These are phyloP conservation scores for Annulohypoxylon moriforme DNA, from an alignment of 495 filamentous ascomycete species.

Conservation along the genomic window DNA sequence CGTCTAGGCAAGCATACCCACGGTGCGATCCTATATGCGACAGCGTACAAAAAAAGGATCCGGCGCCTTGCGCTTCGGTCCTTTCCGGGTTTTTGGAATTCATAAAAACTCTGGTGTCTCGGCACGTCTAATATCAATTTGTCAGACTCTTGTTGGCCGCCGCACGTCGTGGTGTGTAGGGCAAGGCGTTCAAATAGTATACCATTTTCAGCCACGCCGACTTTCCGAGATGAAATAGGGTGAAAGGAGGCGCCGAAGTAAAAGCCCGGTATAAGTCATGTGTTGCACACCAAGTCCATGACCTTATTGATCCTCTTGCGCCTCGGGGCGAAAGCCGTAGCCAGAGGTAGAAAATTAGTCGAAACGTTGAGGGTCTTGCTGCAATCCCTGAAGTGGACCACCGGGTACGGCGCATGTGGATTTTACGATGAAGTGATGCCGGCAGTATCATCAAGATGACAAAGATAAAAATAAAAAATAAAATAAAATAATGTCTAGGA, in stretches of 20 bases:
- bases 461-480: slow-evolving; percentile 43
- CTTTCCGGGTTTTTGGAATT: slow-evolving; percentile 30
- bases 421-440: slow-evolving; percentile 19
- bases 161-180: slow-evolving; percentile 25
- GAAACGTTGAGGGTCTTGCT: slow-evolving; percentile 12
- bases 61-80: slow-evolving; percentile 41
- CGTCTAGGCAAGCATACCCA: slow-evolving; percentile 18
- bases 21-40: slow-evolving; percentile 18
- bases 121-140: slow-evolving; percentile 22
- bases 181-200: slow-evolving; percentile 18
- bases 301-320: slow-evolving; percentile 14
- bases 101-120: slow-evolving; percentile 10
- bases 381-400: slow-evolving; percentile 12
- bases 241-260: slow-evolving; percentile 15
- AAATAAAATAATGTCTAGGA: slow-evolving; percentile 34
- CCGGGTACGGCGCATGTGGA: slow-evolving; percentile 14
- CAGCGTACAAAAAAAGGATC: slow-evolving; percentile 15
- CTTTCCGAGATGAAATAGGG: slow-evolving; percentile 21
- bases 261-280: slow-evolving; percentile 4
- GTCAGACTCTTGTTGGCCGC: slow-evolving; percentile 21
- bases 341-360: slow-evolving; percentile 2
- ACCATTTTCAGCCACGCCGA: slow-evolving; percentile 30
- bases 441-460: slow-evolving; percentile 28
- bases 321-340: slow-evolving; percentile 8
- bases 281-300: slow-evolving; percentile 17